Conservation (phyloP, 2,329 filamentous ascomycete genomes). For the Hysterium pulicare region DNA sequence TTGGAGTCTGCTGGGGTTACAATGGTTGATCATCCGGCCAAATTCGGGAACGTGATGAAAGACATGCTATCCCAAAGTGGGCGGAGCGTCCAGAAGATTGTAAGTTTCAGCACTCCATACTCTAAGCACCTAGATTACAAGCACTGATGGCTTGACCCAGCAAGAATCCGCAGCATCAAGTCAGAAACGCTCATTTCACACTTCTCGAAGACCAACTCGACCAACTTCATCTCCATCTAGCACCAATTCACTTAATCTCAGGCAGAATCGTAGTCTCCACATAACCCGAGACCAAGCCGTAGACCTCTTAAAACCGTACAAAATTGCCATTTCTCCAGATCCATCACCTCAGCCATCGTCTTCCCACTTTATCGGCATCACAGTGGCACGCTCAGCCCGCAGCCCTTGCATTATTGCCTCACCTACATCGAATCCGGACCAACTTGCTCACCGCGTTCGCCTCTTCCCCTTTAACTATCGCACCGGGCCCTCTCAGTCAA, state of each 20-base stretch:
- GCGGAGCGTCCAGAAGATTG: constrained; percentile 39
- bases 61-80: constrained; percentile 50
- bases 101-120: constrained; percentile 15
- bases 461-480: constrained; percentile 63
- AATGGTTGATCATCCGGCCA: constrained; percentile 72
- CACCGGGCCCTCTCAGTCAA: constrained; percentile 37
- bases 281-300: constrained; percentile 54
- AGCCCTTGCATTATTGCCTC: constrained; percentile 64
- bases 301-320: constrained; percentile 53
- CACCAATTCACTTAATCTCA: constrained; percentile 1
- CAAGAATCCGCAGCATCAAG: constrained; percentile 35
- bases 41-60: constrained; percentile 68
- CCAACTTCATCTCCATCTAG: constrained; percentile 9
- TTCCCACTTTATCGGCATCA: constrained; percentile 58
- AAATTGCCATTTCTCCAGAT: constrained; percentile 46
- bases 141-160: too few relatives aligned
- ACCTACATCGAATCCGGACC: constrained; percentile 44
- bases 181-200: constrained; percentile 51
- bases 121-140: neutral
- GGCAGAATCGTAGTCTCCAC: constrained; percentile 53
- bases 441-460: constrained; percentile 44
- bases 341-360: constrained; percentile 25
- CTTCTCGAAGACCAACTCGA: constrained; percentile 18
- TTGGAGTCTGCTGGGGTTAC: constrained; percentile 65
- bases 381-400: constrained; percentile 60